phyloP scores from a whole-genome alignment of 257 asterid genomes.

The Nyctanthes arbortristis region DNA sequence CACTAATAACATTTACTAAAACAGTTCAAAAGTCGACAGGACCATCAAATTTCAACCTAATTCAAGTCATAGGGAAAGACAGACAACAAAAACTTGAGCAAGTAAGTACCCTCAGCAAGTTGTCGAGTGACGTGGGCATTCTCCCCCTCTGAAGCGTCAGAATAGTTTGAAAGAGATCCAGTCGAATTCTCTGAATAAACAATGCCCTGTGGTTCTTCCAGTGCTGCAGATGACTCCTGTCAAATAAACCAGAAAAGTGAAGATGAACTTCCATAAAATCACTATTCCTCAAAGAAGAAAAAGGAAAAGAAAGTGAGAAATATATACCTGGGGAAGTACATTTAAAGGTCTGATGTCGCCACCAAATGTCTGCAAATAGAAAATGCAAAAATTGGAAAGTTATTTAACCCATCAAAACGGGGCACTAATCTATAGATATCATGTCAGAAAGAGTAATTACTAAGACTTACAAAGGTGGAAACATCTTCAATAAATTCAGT shows the following conservation, averaged over 20 bases:
- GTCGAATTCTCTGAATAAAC: constrained; percentile 54
- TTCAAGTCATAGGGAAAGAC: no score
- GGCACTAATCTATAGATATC: neutral
- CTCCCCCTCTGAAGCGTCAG: constrained; percentile 40
- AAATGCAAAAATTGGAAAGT: constrained; percentile 19
- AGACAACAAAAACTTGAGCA: neutral
- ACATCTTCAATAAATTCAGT: constrained; percentile 66
- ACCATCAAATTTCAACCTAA: no score
- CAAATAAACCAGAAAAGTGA: constrained; percentile 25
- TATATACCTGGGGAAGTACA: constrained; percentile 58
- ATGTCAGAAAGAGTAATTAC: constrained; percentile 16
- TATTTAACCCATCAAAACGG: neutral
- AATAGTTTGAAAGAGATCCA: constrained; percentile 34
- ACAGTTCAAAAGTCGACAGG: constrained; percentile 1
- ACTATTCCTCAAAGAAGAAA: constrained; percentile 6
- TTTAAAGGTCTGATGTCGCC: constrained; percentile 56
- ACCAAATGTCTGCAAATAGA: constrained; percentile 45
- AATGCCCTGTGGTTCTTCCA: constrained; percentile 66
- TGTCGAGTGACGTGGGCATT: constrained; percentile 64
- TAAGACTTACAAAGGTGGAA: constrained; percentile 68
- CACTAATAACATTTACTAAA: neutral
- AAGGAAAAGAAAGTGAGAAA: neutral
- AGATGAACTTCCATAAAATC: constrained; percentile 15
- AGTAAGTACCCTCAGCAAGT: constrained; percentile 68
- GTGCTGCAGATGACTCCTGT: constrained; percentile 60